A percentile compares a stretch with the other conserved stretches of the same genome.
These are phyloP conservation scores for Plantago elongata DNA, from an alignment of 257 asterid genomes.

Conservation along the genomic window DNA sequence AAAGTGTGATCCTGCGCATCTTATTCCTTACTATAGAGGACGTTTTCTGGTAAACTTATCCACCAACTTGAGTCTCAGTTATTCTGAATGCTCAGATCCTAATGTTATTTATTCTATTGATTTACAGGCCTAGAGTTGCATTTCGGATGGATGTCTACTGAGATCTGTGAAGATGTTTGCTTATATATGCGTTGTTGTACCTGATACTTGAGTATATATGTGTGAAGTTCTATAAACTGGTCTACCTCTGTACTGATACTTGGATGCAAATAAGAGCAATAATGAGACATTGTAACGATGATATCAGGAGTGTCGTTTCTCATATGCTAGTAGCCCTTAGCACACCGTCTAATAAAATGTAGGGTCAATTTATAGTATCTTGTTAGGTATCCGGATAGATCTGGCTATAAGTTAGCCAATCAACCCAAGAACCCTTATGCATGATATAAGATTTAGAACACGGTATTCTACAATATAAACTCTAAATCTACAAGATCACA, in stretches of 20 bases:
- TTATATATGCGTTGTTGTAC: not conserved
- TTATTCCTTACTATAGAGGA: slow-evolving; percentile 30
- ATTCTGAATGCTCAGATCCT: not conserved
- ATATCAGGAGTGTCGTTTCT: too few relatives aligned
- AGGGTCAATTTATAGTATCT: too few relatives aligned
- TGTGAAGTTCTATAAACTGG: too few relatives aligned
- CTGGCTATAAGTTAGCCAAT: too few relatives aligned
- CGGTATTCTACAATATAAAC: too few relatives aligned
- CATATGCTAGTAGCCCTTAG: too few relatives aligned
- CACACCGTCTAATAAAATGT: too few relatives aligned
- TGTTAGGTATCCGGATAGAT: too few relatives aligned
- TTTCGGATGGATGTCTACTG: not conserved
- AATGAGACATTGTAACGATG: too few relatives aligned
- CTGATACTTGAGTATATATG: not conserved
- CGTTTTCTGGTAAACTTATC: slow-evolving; percentile 29
- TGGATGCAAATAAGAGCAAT: not conserved
- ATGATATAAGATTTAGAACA: too few relatives aligned
- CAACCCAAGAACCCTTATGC: too few relatives aligned
- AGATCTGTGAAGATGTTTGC: not conserved
- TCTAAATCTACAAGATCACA: too few relatives aligned
- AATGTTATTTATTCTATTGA: not conserved
- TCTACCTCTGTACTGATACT: not conserved
- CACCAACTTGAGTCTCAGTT: not conserved
- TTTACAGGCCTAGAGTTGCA: slow-evolving; percentile 6
- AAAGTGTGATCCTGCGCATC: slow-evolving; percentile 41